Conservation (phyloP, 2,329 filamentous ascomycete genomes). For the Fusarium sp. region DNA sequence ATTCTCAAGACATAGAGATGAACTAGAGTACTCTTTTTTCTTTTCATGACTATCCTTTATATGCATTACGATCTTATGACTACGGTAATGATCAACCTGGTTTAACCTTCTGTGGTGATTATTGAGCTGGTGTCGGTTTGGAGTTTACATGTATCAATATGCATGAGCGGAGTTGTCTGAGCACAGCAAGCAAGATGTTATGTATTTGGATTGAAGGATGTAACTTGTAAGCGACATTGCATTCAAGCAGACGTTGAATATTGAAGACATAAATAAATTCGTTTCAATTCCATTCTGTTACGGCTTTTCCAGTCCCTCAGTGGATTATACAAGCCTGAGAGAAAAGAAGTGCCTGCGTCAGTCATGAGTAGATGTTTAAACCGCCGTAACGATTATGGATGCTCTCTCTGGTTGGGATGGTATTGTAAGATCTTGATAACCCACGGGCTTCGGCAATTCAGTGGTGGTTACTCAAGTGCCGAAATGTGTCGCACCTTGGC, state of each 20-base stretch:
- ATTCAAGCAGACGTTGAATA: too few relatives aligned
- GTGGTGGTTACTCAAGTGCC: not conserved
- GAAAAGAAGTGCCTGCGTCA: too few relatives aligned
- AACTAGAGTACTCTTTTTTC: not conserved
- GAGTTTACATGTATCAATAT: not conserved
- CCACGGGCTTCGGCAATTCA: not conserved
- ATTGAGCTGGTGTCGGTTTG: constrained; percentile 8
- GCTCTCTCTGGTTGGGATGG: too few relatives aligned
- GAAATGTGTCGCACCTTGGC: not conserved
- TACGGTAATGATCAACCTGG: constrained; percentile 1
- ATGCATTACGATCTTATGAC: constrained; percentile 7
- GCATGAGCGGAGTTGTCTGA: not conserved
- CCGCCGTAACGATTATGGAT: too few relatives aligned
- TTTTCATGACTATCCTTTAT: constrained; percentile 16
- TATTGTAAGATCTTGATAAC: too few relatives aligned
- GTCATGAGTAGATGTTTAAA: too few relatives aligned
- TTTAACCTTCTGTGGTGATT: not conserved
- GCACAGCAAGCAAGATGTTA: not conserved
- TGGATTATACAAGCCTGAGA: too few relatives aligned
- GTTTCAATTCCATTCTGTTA: too few relatives aligned
- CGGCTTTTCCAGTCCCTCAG: too few relatives aligned
- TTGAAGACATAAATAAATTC: too few relatives aligned
- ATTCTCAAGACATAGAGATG: constrained; percentile 45
- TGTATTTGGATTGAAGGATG: too few relatives aligned
- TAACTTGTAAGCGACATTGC: too few relatives aligned